Evolutionary conservation across 139 green algal genomes (phyloP).

Genomic region (Chlamydomonas sp.): DNA sequence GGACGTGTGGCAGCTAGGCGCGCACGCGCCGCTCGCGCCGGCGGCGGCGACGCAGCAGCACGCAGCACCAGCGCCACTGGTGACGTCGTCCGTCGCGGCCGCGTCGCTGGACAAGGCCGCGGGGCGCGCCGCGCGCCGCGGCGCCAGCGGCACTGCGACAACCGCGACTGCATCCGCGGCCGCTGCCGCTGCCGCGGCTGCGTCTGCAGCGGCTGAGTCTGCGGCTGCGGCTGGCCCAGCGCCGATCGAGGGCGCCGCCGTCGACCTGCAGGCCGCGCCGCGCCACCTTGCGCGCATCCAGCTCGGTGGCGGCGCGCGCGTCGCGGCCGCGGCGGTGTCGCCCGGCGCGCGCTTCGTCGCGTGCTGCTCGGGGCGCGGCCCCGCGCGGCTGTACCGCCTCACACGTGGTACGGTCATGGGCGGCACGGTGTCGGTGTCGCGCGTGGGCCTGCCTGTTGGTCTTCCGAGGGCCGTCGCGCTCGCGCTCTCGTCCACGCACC

Average conservation of each 20-base stretch:
- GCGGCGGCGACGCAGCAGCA: no score
- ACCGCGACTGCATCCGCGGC: no score
- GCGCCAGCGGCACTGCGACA: neutral
- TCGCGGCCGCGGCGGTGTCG: slow-evolving; percentile 52
- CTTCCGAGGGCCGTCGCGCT: neutral
- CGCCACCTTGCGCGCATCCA: slow-evolving; percentile 42
- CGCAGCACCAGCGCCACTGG: neutral
- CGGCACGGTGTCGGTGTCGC: slow-evolving; percentile 7
- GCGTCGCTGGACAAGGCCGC: no score
- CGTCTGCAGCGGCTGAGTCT: no score
- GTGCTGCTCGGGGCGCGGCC: slow-evolving; percentile 33
- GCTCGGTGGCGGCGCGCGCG: slow-evolving; percentile 25
- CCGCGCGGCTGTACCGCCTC: slow-evolving; percentile 44
- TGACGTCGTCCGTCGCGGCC: no score
- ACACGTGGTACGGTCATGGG: neutral
- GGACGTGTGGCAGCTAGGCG: slow-evolving; percentile 24
- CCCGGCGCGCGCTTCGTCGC: slow-evolving; percentile 54
- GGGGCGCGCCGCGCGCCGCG: neutral
- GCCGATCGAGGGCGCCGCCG: slow-evolving; percentile 23
- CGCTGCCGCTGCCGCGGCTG: no score
- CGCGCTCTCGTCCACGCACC: neutral
- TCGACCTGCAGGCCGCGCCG: slow-evolving; percentile 41
- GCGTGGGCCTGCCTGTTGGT: slow-evolving; percentile 4
- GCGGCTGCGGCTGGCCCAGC: neutral
- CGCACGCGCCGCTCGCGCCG: neutral